These are phyloP conservation scores for Vitis rupestris DNA, from an alignment of 164 flowering plant species.

Conservation along the genomic window DNA sequence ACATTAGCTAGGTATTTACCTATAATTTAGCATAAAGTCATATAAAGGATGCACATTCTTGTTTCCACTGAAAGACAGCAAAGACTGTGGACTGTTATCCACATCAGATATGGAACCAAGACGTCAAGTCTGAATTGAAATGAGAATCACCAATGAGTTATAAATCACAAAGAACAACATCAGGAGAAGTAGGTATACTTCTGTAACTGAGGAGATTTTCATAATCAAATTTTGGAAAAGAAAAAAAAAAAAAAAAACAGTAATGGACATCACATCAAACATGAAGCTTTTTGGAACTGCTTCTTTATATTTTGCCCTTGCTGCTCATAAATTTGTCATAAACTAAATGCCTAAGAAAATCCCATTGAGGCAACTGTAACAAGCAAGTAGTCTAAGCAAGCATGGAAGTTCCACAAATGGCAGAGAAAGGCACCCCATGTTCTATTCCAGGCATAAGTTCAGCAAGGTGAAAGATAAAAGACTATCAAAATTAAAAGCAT, in stretches of 20 bases:
- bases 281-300: too few relatives aligned
- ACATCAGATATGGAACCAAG: slow-evolving; percentile 45
- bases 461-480: background rate
- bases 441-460: background rate
- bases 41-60: slow-evolving; percentile 71
- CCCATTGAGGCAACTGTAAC: background rate
- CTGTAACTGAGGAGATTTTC: background rate
- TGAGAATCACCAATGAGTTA: background rate
- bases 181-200: background rate
- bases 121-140: slow-evolving; percentile 62
- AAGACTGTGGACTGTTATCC: slow-evolving; percentile 79
- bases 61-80: slow-evolving; percentile 68
- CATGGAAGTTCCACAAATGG: background rate
- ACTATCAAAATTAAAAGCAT: slow-evolving; percentile 4
- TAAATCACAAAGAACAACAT: background rate
- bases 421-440: background rate
- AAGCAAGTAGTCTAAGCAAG: background rate
- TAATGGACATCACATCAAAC: too few relatives aligned
- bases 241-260: background rate
- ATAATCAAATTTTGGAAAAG: background rate
- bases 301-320: too few relatives aligned
- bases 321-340: background rate
- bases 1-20: slow-evolving; percentile 37
- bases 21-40: slow-evolving; percentile 85
- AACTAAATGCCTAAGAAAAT: background rate